Base-by-base conservation (phyloP, 2,329 filamentous ascomycete species). In the Fusarium fracticaudum region DNA sequence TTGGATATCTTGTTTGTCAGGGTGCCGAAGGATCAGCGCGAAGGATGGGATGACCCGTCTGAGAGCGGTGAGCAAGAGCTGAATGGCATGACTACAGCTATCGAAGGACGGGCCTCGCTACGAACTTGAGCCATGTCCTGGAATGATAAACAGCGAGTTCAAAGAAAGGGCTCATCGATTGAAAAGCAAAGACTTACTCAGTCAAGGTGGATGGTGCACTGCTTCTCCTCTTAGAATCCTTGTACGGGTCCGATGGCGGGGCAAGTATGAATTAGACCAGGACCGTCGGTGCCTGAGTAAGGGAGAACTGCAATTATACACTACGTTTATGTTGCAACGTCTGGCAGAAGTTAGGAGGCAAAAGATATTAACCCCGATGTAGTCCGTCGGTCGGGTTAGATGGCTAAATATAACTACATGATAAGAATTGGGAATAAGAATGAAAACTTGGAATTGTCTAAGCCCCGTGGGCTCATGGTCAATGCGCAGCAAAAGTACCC, bases 11-110 rank as follows among this genome's bases (percentile, higher is more conserved):
- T 44, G 4, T 71, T 70, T 33, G 67, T 70, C 26, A 66, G 67
- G 18, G 7, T 70, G 15, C 67, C 67, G 4, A 70, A 71, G 18
- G 67, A 70, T 20, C 53, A 70, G 15, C 67, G 67, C 4, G 67
- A 70, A 12, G 67, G 67, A 8, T 70, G 67, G 67, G 60, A 70
- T 24, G 67, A 66, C 12, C 14, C 53, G 5, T 45, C 67, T 8
- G 53, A 55, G 6, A 38, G 33, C 20, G 47, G 58, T 24, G 60
- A 40, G 6, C 67, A 44, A 33, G 60, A 54, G 15, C 29, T 60
- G 3, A 40, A 48, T 22, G 67, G 60, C 3, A 51, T 60, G 60
- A 71, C 60, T 5, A 70, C 67, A 1, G 67, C 60, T 10, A 10
- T 71, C 5, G 67, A 70, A 7, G 43, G 13, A 5, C 53, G 53